Evolutionary conservation across 2,329 filamentous ascomycete genomes (phyloP).

Genomic region (Exophiala alcalophila): DNA sequence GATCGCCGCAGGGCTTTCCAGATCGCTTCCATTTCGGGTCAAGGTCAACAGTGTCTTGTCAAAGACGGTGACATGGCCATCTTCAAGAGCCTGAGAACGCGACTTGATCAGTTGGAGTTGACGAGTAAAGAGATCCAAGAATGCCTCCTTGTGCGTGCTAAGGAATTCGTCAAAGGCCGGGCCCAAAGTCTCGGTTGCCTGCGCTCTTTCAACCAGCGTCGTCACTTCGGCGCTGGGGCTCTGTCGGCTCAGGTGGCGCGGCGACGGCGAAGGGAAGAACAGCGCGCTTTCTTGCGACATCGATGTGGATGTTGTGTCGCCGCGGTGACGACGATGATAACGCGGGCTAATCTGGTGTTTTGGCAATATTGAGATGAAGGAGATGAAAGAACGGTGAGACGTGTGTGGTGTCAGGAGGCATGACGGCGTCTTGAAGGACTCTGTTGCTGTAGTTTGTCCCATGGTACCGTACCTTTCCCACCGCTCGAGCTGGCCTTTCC

Average conservation of each 20-base stretch:
- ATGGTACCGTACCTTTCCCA: too few species aligned
- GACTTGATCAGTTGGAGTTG: slow-evolving; percentile 37
- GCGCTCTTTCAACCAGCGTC: slow-evolving; percentile 34
- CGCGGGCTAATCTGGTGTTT: too few species aligned
- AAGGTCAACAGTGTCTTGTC: slow-evolving; percentile 41
- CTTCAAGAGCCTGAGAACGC: slow-evolving; percentile 37
- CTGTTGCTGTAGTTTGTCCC: too few species aligned
- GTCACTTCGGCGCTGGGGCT: slow-evolving; percentile 27
- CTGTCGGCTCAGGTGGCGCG: neutral
- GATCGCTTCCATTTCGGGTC: slow-evolving; percentile 34
- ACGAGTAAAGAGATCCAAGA: slow-evolving; percentile 37
- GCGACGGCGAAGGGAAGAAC: slow-evolving; percentile 21
- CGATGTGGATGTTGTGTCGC: too few species aligned
- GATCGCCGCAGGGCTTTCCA: slow-evolving; percentile 35
- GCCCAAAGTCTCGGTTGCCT: slow-evolving; percentile 31
- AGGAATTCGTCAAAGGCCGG: slow-evolving; percentile 34
- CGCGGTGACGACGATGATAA: too few species aligned
- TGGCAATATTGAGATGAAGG: too few species aligned
- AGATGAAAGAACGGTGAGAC: too few species aligned
- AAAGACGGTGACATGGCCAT: slow-evolving; percentile 41
- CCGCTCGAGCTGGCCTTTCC: too few species aligned
- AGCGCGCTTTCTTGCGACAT: slow-evolving; percentile 6
- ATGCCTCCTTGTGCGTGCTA: slow-evolving; percentile 30
- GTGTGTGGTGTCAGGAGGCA: too few species aligned
- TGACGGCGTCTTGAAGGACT: too few species aligned